Percentiles rank a stretch among this genome's conserved stretches.
These are phyloP conservation scores for Phytophthora kernoviae DNA, from an alignment of 352 stramenopile genomes.

Conservation along the genomic window DNA sequence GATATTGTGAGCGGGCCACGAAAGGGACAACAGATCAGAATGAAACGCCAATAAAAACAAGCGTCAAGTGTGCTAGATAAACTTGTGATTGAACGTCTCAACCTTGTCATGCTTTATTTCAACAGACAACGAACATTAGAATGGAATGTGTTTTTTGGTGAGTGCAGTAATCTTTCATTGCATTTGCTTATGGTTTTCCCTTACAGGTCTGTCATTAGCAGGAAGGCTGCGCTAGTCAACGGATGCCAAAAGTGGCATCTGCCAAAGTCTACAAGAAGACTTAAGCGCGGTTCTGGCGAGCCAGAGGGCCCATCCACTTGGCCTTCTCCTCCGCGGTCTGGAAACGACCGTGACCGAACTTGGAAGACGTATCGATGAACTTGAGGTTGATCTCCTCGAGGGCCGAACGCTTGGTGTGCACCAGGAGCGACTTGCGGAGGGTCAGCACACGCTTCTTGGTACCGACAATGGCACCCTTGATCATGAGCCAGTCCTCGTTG, in stretches of 20 bases:
- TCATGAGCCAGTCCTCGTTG: conserved; percentile 99
- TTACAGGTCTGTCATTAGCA: conserved; percentile 20
- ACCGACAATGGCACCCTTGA: conserved; percentile 98
- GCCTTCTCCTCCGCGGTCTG: conserved; percentile 99
- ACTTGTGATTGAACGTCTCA: not conserved
- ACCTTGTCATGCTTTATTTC: not conserved
- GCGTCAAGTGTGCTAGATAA: conserved; percentile 4
- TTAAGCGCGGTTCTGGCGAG: conserved; percentile 91
- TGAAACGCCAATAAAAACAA: conserved; percentile 17
- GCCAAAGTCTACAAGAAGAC: conserved; percentile 25
- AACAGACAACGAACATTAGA: not conserved
- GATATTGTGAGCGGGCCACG: not conserved
- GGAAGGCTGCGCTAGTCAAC: conserved; percentile 26
- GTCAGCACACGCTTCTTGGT: conserved; percentile 99
- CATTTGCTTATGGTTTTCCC: conserved; percentile 30
- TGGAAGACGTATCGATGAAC: conserved; percentile 98
- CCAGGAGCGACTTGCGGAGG: conserved; percentile 98
- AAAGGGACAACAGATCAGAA: not conserved
- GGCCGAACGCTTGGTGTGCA: conserved; percentile 97
- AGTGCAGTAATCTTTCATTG: conserved; percentile 43
- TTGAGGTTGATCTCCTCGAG: conserved; percentile 97
- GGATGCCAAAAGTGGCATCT: conserved; percentile 18
- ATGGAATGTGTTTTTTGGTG: conserved; percentile 16
- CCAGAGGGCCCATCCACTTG: conserved; percentile 98
- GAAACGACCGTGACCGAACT: conserved; percentile 99